Evolutionary conservation across 2,329 filamentous ascomycete genomes (phyloP).

Genomic region (Aciculosporium take): DNA sequence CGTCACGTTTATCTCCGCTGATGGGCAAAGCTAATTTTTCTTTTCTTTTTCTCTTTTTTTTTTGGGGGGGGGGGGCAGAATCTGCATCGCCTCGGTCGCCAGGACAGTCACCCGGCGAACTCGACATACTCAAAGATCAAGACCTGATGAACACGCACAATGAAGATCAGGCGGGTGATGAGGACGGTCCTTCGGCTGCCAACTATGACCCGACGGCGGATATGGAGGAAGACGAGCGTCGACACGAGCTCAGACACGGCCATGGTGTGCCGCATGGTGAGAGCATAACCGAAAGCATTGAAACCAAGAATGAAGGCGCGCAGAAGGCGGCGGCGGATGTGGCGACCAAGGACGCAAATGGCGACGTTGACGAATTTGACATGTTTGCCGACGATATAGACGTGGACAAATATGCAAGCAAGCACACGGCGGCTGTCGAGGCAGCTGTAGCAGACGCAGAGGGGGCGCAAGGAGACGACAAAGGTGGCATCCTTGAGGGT

Average conservation of each 20-base stretch:
- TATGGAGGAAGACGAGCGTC: constrained; percentile 69
- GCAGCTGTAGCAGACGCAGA: constrained; percentile 27
- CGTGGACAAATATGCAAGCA: constrained; percentile 48
- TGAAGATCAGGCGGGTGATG: constrained; percentile 24
- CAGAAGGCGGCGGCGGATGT: constrained; percentile 10
- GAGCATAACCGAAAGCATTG: constrained; percentile 7
- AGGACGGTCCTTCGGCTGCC: constrained; percentile 75
- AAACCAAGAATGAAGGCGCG: neutral
- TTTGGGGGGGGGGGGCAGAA: no score
- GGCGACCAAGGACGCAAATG: constrained; percentile 43
- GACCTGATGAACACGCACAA: constrained; percentile 50
- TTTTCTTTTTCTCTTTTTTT: neutral
- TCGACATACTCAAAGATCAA: constrained; percentile 52
- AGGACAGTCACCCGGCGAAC: constrained; percentile 38
- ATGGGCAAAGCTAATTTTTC: constrained; percentile 11
- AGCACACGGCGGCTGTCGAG: constrained; percentile 26
- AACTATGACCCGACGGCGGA: constrained; percentile 85
- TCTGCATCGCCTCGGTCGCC: constrained; percentile 28
- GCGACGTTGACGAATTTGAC: constrained; percentile 59
- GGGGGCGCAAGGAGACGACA: constrained; percentile 47
- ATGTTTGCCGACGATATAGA: constrained; percentile 82
- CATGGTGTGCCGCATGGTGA: constrained; percentile 38
- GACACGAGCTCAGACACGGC: constrained; percentile 50
- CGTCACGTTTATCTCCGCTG: neutral
- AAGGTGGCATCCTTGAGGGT: constrained; percentile 71